Evolutionary conservation across 352 stramenopile genomes (phyloP), one percentile per base, ranked within the genome.

Genomic region (Pythium vanterpoolii): DNA sequence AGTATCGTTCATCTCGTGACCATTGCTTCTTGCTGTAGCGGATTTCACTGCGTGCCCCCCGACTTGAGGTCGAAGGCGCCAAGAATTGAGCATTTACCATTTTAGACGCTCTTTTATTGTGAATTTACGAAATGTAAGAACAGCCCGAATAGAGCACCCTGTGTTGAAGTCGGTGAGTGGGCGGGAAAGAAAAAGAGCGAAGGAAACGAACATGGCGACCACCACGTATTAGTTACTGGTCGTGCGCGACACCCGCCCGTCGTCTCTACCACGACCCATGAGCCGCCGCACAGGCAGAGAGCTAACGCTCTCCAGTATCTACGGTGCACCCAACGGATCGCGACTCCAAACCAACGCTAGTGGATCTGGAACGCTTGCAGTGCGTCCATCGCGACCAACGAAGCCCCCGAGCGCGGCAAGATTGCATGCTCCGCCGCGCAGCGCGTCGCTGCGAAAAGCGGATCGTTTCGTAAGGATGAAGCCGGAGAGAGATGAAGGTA

Each of bases 221-320:
- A n/a, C n/a, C n/a, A n/a, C n/a, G n/a, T n/a, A n/a, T n/a, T n/a
- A n/a, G n/a, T n/a, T 42, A 42, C 13, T 42, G 5, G 33, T 40
- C 34, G 34, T 18, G 6, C 31, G 6, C 40, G n/a, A n/a, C 31
- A 6, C 31, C 31, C 31, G 6, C 31, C 31, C 11, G 10, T 16
- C 14, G 8, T 23, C 40, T 27, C n/a, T 6, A 27, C 18, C 18
- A 28, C 40, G 28, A 36, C 4, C 8, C 44, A 5, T 13, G 0
- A 68, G 55, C 53, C 27, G 31, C 2, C 61, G 48, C 46, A 56
- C 60, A 7, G 60, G 53, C 10, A 33, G 62, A 43, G 54, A 69
- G 45, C 62, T 69, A 10, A 69, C 62, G 62, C 45, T 69, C 24
- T 56, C 58, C 21, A 38, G 62, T 28, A 64, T 69, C 42, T 69